These are phyloP conservation scores for Cryphonectria parasitica DNA, from an alignment of 2,329 filamentous ascomycete species.

Conservation along the genomic window DNA sequence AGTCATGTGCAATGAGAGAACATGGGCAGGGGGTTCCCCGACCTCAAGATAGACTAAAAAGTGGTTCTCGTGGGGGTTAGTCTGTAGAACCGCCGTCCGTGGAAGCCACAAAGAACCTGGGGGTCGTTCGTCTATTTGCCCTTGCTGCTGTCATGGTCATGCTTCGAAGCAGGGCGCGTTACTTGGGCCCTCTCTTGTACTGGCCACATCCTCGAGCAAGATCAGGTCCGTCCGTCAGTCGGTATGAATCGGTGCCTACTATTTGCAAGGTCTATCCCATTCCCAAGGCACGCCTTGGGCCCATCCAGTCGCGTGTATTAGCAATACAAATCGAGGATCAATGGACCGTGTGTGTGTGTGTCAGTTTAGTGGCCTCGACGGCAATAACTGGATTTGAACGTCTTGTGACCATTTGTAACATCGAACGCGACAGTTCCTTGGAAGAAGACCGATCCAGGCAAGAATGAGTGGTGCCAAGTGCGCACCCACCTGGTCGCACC, in stretches of 20 bases:
- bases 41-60: slow-evolving; percentile 20
- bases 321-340: not conserved
- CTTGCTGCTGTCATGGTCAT: not conserved
- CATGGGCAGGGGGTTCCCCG: slow-evolving; percentile 21
- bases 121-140: not conserved
- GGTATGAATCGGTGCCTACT: not conserved
- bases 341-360: not conserved
- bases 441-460: not conserved
- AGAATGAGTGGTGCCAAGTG: not conserved
- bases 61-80: slow-evolving; percentile 28
- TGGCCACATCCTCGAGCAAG: not conserved
- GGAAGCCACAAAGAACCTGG: not conserved
- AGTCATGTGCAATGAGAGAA: slow-evolving; percentile 16
- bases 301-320: not conserved
- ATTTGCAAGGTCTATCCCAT: not conserved
- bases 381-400: not conserved
- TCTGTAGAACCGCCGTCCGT: slow-evolving; percentile 6
- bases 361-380: not conserved
- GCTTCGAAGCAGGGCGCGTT: not conserved
- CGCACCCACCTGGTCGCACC: slow-evolving; percentile 14
- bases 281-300: not conserved
- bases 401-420: not conserved
- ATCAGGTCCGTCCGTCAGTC: not conserved
- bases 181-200: not conserved
- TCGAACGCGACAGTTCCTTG: slow-evolving; percentile 3